Percentiles rank a stretch among this genome's conserved stretches.
phyloP scores from a whole-genome alignment of 2,329 filamentous ascomycete genomes.

The Alternaria longipes region DNA sequence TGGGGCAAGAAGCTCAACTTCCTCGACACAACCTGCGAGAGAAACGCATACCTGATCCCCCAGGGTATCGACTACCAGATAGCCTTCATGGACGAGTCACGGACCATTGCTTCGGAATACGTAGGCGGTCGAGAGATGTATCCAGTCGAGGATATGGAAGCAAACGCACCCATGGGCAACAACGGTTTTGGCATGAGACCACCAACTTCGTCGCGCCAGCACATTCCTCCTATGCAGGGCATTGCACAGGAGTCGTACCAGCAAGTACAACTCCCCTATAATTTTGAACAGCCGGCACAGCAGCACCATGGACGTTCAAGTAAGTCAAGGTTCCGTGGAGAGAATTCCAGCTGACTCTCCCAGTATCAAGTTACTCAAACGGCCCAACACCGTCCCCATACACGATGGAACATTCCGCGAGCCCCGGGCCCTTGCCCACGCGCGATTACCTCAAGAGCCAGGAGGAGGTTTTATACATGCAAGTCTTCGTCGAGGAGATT shows the following conservation, averaged over 20 bases:
- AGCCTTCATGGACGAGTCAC: conserved; percentile 86
- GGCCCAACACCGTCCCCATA: conserved; percentile 38
- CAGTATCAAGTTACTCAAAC: conserved; percentile 36
- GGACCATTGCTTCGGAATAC: conserved; percentile 90
- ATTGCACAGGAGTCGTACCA: conserved; percentile 59
- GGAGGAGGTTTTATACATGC: conserved; percentile 88
- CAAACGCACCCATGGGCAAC: conserved; percentile 26
- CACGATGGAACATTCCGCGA: conserved; percentile 36
- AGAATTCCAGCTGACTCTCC: conserved; percentile 15
- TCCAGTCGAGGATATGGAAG: conserved; percentile 58
- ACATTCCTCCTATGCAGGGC: conserved; percentile 62
- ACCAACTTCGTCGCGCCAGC: conserved; percentile 54
- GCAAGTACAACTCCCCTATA: conserved; percentile 54
- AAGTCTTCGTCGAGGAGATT: conserved; percentile 90
- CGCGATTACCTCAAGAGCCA: conserved; percentile 74
- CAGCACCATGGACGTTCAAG: conserved; percentile 35
- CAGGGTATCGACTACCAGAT: conserved; percentile 70
- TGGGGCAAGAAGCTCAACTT: conserved; percentile 90
- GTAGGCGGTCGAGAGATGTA: conserved; percentile 80
- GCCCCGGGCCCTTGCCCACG: conserved; percentile 40
- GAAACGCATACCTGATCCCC: conserved; percentile 64
- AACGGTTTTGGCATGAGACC: conserved; percentile 45
- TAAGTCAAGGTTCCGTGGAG: conserved; percentile 14
- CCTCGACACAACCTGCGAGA: conserved; percentile 79
- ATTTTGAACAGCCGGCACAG: conserved; percentile 46